Evolutionary conservation across 129 eudicot species (phyloP), one percentile per base, ranked within the genome.

Genomic region (Pseudognaphalium luteoalbum): DNA sequence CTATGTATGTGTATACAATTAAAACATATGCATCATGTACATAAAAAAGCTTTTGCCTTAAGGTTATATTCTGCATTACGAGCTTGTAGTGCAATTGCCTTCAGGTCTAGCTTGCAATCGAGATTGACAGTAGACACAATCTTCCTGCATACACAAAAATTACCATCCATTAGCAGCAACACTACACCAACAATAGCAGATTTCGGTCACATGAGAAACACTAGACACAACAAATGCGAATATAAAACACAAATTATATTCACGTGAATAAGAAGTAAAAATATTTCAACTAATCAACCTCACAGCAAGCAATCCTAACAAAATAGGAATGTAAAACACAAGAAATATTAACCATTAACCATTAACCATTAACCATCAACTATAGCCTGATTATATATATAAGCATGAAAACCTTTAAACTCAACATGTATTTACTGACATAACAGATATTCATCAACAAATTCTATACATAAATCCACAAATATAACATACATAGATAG

Each of bases 1-100:
- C 47, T 41, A 41, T 10, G 14, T 41, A 41, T 41, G 12, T 47
- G n/a, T n/a, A 47, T 47, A 47, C 6, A 47, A 14, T 47, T 12
- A 47, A 6, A 14, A 14, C 17, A 47, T 47, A 14, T 11, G 14
- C 52, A 20, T 58, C 16, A 25, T 11, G 57, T 2, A 19, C 68
- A 42, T 12, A 34, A 19, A 80, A 74, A 59, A 30, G n/a, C 3
- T 30, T 63, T 10, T 84, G 86, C 98, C 93, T 88, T 92, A 8
- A 96, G 98, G 74, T 92, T 92, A 74, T 92, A 90, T 77, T 92
- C 98, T 71, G 96, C 96, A 81, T 92, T 92, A 21, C 96, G 89
- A 67, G 98, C 98, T 74, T 92, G 91, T 66, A 89, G 65, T 34
- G 98, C 98, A 74, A 92, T 89, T 7, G 88, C 84, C 77, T 89